A percentile compares a stretch with the other conserved stretches of the same genome.
Evolutionary conservation across 2,329 filamentous ascomycete species (phyloP).

Genomic region (Chalara sp.): DNA sequence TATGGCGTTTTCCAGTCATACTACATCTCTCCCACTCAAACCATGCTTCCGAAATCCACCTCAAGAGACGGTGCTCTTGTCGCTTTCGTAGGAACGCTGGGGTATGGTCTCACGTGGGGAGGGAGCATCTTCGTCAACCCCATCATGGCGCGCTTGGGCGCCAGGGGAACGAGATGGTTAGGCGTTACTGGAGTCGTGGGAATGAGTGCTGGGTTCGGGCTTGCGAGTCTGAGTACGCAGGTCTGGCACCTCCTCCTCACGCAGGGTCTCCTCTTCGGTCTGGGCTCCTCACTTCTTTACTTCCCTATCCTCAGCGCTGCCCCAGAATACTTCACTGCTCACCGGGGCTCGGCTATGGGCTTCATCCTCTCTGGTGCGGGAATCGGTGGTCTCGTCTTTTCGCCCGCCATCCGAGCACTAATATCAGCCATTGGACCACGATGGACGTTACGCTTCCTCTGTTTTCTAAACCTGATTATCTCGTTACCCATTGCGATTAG

Average conservation of each 20-base stretch:
- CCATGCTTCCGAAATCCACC: constrained; percentile 30
- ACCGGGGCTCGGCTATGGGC: constrained; percentile 39
- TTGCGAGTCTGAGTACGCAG: constrained; percentile 30
- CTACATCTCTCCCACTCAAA: constrained; percentile 35
- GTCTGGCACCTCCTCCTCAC: constrained; percentile 38
- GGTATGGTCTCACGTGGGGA: constrained; percentile 41
- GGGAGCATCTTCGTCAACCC: constrained; percentile 43
- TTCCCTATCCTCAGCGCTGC: constrained; percentile 37
- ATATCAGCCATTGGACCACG: constrained; percentile 35
- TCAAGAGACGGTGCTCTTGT: constrained; percentile 35
- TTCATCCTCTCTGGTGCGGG: constrained; percentile 37
- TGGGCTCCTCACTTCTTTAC: constrained; percentile 35
- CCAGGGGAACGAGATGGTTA: constrained; percentile 29
- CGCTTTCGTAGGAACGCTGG: constrained; percentile 42
- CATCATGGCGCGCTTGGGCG: constrained; percentile 35
- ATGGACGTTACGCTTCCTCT: constrained; percentile 36
- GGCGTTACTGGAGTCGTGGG: constrained; percentile 34
- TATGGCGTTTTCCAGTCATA: constrained; percentile 44
- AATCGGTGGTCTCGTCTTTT: constrained; percentile 35
- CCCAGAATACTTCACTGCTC: constrained; percentile 42
- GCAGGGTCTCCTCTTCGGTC: constrained; percentile 39
- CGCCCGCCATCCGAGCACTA: constrained; percentile 33
- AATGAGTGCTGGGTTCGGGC: constrained; percentile 35
- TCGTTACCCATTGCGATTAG: constrained; percentile 34
- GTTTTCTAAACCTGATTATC: constrained; percentile 30